Evolutionary conservation across 2,329 filamentous ascomycete species (phyloP).

Genomic region (Aspergillus glaucus): DNA sequence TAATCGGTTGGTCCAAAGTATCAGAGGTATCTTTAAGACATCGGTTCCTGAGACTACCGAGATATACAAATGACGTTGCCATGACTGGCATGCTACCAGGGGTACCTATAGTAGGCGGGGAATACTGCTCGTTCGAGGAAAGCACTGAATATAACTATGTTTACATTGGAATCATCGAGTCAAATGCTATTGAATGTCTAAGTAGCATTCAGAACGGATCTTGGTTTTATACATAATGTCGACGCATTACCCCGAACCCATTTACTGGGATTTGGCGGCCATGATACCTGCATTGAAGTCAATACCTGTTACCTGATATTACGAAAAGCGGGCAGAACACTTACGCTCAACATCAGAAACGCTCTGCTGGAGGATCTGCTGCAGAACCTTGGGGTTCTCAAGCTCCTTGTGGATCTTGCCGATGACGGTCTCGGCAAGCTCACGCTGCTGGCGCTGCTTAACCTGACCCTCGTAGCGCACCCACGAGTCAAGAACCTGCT

Average conservation of each 20-base stretch:
- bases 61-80: too few relatives aligned
- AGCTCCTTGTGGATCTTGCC: constrained; percentile 98
- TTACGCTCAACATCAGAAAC: constrained; percentile 92
- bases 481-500: constrained; percentile 94
- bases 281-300: constrained; percentile 30
- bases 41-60: too few relatives aligned
- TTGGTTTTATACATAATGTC: constrained; percentile 37
- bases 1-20: too few relatives aligned
- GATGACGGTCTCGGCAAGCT: constrained; percentile 88
- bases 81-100: too few relatives aligned
- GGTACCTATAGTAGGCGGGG: too few relatives aligned
- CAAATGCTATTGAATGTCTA: constrained; percentile 32
- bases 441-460: constrained; percentile 96
- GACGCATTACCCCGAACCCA: constrained; percentile 24
- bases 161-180: background rate
- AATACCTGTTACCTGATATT: background rate
- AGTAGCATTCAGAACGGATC: constrained; percentile 28
- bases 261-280: constrained; percentile 35
- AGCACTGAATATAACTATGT: background rate
- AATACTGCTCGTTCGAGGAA: too few relatives aligned
- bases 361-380: constrained; percentile 97
- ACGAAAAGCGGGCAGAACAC: constrained; percentile 20
- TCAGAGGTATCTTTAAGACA: too few relatives aligned
- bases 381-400: constrained; percentile 92
- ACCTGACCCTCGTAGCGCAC: constrained; percentile 97